Evolutionary conservation across 2,329 filamentous ascomycete species (phyloP).

Genomic region (Aspergillus calidoustus): DNA sequence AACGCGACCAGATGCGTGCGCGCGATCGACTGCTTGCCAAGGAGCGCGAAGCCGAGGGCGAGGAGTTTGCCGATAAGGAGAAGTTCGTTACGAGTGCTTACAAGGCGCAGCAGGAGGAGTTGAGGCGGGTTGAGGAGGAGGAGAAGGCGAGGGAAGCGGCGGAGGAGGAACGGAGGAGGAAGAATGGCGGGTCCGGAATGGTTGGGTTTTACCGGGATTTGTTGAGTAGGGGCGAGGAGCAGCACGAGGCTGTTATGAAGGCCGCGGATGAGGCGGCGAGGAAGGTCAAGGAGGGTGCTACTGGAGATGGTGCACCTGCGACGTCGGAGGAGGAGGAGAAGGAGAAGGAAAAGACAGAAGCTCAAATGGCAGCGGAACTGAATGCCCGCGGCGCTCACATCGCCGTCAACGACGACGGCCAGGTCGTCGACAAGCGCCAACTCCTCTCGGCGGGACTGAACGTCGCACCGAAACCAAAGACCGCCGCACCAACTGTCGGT

Average conservation of each 20-base stretch:
- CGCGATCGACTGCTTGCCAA: conserved; percentile 63
- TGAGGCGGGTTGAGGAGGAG: conserved; percentile 60
- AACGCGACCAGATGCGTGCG: conserved; percentile 66
- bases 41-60: conserved; percentile 68
- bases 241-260: conserved; percentile 61
- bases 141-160: conserved; percentile 62
- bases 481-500: conserved; percentile 6
- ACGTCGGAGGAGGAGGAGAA: conserved; percentile 38
- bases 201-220: conserved; percentile 64
- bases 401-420: conserved; percentile 66
- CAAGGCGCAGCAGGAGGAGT: conserved; percentile 67
- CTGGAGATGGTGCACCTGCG: conserved; percentile 34
- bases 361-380: conserved; percentile 60
- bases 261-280: conserved; percentile 54
- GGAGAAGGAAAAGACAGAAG: conserved; percentile 46
- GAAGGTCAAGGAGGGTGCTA: conserved; percentile 37
- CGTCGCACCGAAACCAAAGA: conserved; percentile 59
- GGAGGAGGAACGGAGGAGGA: conserved; percentile 56
- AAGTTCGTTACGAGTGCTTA: conserved; percentile 70
- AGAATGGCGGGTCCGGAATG: conserved; percentile 58
- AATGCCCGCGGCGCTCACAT: conserved; percentile 57
- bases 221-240: conserved; percentile 61
- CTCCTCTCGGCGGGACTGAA: conserved; percentile 66
- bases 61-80: conserved; percentile 69
- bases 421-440: conserved; percentile 67